Evolutionary conservation across 108 stramenopile species (phyloP), one percentile per base, ranked within the genome.

Genomic region (Cyclotella baltica): DNA sequence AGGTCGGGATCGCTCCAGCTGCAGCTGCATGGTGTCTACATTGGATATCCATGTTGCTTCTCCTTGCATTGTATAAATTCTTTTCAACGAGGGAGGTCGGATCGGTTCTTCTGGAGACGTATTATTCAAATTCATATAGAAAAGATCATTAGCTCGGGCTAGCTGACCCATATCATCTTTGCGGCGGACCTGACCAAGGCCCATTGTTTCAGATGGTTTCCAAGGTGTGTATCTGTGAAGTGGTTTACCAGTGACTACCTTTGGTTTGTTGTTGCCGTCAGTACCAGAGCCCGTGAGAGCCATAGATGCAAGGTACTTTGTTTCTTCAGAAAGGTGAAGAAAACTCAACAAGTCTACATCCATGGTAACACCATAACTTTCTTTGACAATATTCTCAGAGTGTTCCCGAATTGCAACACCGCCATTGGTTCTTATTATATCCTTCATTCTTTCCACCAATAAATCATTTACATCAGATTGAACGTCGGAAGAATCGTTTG

Each of bases 211-310:
- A 23, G 70, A 20, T 30, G 85, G 72, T 48, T 86, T 88, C 3
- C 85, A 77, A 55, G 90, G 86, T 0, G 88, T 90, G 65, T 89
- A 96, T 27, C 94, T 83, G 66, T 92, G 88, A 51, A 93, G 71
- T 20, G 94, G 94, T 20, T 59, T 63, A 51, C 56, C 38, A 2
- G 38, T 29, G 38, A 75, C 51, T 22, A 30, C 55, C 16, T 29
- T 68, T 77, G 27, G 25, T 20, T 20, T 65, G 40, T 0, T 23
- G 53, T 34, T 72, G 68, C 30, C 62, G 18, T 47, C 35, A 13
- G 0, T 43, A 46, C 16, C 57, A 31, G 79, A 57, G 4, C 83
- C 83, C 43, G 64, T 59, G 25, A 89, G 40, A 16, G 93, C 88
- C 40, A 88, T 74, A 3, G 85, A 22, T 13, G 89, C 91, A 29